phyloP scores from a whole-genome alignment of 108 stramenopile genomes.

The Cyclotella sp. region DNA sequence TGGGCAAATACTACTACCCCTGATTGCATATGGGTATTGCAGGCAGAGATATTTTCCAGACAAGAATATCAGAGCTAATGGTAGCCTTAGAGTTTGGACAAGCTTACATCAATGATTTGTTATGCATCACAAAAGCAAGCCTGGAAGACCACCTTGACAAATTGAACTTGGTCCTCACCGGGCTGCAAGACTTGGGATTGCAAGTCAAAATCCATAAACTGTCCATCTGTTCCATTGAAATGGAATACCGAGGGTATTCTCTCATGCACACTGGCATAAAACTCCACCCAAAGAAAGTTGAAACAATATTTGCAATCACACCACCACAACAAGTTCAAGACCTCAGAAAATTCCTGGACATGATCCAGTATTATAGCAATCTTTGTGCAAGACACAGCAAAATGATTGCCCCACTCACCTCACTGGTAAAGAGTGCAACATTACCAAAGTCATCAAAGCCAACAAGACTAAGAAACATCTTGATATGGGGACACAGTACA shows the following conservation, averaged over 20 bases:
- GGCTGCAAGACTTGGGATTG: neutral
- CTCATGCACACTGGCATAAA: neutral
- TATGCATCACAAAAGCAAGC: neutral
- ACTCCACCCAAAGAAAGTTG: neutral
- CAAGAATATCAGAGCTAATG: constrained; percentile 6
- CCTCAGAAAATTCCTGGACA: no score
- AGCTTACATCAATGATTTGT: neutral
- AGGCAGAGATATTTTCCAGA: neutral
- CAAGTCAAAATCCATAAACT: neutral
- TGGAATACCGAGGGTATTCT: neutral
- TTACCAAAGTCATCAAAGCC: no score
- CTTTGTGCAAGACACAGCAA: no score
- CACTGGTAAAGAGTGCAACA: no score
- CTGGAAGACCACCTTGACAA: neutral
- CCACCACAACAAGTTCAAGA: no score
- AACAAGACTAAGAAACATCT: no score
- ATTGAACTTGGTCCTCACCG: neutral
- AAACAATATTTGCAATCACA: neutral
- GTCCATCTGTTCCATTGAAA: neutral
- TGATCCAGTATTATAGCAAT: no score
- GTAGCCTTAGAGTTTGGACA: neutral
- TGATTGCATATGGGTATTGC: neutral
- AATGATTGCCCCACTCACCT: no score
- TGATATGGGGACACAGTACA: neutral
- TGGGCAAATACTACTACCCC: neutral